Base-by-base conservation (phyloP, 2,329 filamentous ascomycete genomes). In the Tolypocladium inflatum region DNA sequence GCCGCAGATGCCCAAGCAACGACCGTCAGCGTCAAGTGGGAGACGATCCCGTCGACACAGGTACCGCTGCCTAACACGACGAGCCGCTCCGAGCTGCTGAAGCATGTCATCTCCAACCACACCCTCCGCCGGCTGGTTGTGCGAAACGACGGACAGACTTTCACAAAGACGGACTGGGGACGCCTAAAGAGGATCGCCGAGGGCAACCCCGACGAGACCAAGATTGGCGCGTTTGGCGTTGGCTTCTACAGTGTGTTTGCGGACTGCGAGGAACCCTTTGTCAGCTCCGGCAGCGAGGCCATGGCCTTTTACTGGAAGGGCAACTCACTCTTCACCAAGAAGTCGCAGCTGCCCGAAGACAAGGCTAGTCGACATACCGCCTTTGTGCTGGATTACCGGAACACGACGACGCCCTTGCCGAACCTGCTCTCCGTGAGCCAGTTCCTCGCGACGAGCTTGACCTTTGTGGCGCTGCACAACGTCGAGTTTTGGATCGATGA, bases 271-370 rank as follows among this genome's bases (percentile, higher is more conserved):
- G 91, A 97, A 65, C 94, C 94, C 0, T 97, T 99, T 68, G 89
- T 99, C 63, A 94, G 91, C 64, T 97, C 93, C 1, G 94, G 94
- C 1, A 84, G 82, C 61, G 87, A 96, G 73, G 92, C 91, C 42
- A 97, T 99, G 90, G 93, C 93, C 0, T 99, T 99, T 69, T 99
- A 97, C 76, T 99, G 94, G 95, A 97, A 97, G 72, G 92, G 89
- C n/a, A 97, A 97, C 71, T 90, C 91, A 6, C 81, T 99, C 2
- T 97, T 96, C 71, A 99, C 95, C 30, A 88, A 92, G 66, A 90
- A 91, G 64, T 80, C 94, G 26, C 85, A 86, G 63, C 75, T 97
- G 9, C 85, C 88, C 1, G 78, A 84, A 52, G 83, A 83, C 30
- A 81, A 91, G 67, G 75, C 79, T 19, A 88, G 80, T 57, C 78